phyloP scores from a whole-genome alignment of 768 basidiomycete genomes.

The Tremella yokohamensis region DNA sequence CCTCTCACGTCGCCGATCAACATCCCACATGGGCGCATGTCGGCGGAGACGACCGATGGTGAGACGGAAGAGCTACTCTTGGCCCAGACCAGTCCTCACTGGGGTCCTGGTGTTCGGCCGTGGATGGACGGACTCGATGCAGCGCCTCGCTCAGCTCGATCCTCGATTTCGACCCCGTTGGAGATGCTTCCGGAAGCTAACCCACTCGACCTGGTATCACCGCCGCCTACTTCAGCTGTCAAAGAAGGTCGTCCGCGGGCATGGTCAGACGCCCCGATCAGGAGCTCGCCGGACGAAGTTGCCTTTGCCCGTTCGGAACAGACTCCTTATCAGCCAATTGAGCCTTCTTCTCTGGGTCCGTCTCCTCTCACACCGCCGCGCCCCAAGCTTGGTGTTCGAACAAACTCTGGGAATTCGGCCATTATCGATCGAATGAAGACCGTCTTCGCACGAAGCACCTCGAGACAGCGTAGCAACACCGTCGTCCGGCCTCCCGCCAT shows the following conservation, averaged over 20 bases:
- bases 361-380: conserved; percentile 20
- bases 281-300: conserved; percentile 11
- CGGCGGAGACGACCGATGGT: conserved; percentile 23
- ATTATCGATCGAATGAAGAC: conserved; percentile 37
- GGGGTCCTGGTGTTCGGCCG: conserved; percentile 37
- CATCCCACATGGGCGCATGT: conserved; percentile 8
- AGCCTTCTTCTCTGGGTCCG: conserved; percentile 6
- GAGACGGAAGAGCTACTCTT: conserved; percentile 35
- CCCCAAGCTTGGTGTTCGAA: conserved; percentile 29
- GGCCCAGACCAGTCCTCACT: conserved; percentile 17
- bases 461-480: conserved; percentile 29
- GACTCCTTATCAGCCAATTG: background rate
- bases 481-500: conserved; percentile 15
- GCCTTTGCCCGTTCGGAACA: background rate
- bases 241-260: conserved; percentile 27
- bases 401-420: conserved; percentile 40
- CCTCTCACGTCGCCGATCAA: conserved; percentile 18
- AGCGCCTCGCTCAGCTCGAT: conserved; percentile 16
- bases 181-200: conserved; percentile 25
- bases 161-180: conserved; percentile 22
- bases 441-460: conserved; percentile 24
- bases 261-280: conserved; percentile 39
- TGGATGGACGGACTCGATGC: conserved; percentile 34
- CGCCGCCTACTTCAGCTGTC: background rate
- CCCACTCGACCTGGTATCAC: conserved; percentile 1